Evolutionary conservation across 768 basidiomycete species (phyloP), one percentile per base, ranked within the genome.

Genomic region (Mycena metata): DNA sequence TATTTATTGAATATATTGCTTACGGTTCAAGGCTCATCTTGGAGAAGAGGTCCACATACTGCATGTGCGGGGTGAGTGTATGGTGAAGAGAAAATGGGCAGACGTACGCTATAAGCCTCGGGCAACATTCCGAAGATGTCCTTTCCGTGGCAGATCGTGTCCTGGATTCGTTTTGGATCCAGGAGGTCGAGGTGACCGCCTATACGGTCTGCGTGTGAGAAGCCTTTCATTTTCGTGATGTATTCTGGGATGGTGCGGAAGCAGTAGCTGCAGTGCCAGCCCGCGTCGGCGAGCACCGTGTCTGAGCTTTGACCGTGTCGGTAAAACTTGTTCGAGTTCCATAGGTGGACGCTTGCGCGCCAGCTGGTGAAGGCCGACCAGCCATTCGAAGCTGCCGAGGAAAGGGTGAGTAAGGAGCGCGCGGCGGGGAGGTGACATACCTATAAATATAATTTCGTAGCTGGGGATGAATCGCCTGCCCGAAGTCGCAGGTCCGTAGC

Each of bases 241-340:
- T 88, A 90, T 74, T 91, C 89, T 10, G 82, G 76, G 55, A 90
- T 80, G 15, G 85, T 84, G 49, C 85, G 81, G 83, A 90, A 91
- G 77, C 89, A 90, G 79, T 86, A 90, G 64, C 86, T 88, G 78
- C 89, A 90, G 72, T 91, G 89, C 89, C 89, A 91, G 1, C 89
- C 90, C n/a, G 88, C 79, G 74, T 91, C 88, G 23, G 87, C 86
- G 41, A 91, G 84, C 11, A 86, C 77, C 42, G 76, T 73, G 55
- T 88, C 81, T 11, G 79, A 79, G 59, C 82, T 81, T 74, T 85
- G 83, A 21, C 84, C 84, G 72, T 88, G 87, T 33, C 82, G 80
- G 73, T 89, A 89, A 63, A 75, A 82, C 57, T 75, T 81, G 35
- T 75, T 72, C n/a, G 74, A 67, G n/a, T 69, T 77, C 85, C 85